A percentile compares a stretch with the other conserved stretches of the same genome.
phyloP scores from a whole-genome alignment of 2,329 filamentous ascomycete species.

The Claviceps purpurea region DNA sequence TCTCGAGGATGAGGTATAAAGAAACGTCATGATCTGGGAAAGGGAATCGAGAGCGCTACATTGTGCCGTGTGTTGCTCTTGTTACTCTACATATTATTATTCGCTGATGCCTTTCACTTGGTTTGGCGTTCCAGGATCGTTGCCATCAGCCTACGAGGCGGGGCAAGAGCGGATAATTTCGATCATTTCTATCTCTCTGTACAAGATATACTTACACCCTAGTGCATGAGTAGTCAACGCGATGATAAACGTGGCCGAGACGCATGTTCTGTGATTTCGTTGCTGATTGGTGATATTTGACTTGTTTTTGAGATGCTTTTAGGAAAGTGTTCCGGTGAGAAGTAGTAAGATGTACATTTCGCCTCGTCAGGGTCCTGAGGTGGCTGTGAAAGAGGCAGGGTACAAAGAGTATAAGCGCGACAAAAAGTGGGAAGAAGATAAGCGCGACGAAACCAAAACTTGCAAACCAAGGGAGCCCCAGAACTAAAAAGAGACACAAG shows the following conservation, averaged over 20 bases:
- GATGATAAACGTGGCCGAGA: background rate
- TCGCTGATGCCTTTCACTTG: background rate
- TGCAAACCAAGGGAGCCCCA: too few relatives aligned
- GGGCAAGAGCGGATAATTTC: background rate
- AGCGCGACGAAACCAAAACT: background rate
- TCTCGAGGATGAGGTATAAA: slow-evolving; percentile 75
- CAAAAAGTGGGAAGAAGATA: background rate
- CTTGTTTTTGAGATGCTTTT: background rate
- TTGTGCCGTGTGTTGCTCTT: background rate
- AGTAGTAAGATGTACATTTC: background rate
- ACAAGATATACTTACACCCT: background rate
- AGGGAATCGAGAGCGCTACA: background rate
- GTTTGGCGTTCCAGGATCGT: background rate
- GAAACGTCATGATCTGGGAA: background rate
- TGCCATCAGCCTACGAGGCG: background rate
- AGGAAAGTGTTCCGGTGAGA: background rate
- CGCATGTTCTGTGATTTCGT: background rate
- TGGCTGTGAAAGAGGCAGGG: too few relatives aligned
- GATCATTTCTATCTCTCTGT: background rate
- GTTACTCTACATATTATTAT: background rate
- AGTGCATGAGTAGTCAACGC: background rate
- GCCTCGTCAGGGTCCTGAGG: background rate
- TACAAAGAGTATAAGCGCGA: background rate
- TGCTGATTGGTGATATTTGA: background rate
- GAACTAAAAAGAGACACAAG: background rate